Conservation (phyloP, 306 rosid genomes). For the Lablab purpureus region DNA sequence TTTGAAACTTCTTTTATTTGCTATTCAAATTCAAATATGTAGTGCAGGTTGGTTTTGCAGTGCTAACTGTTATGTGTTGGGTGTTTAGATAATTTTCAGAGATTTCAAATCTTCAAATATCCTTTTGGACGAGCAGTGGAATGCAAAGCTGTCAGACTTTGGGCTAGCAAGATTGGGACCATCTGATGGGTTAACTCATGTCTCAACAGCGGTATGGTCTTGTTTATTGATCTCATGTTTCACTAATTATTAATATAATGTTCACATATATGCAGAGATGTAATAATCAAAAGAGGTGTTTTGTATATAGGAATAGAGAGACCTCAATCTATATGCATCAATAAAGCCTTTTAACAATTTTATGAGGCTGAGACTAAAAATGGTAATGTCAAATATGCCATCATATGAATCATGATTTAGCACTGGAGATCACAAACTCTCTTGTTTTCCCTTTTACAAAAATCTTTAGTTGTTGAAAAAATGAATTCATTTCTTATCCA, state of each 20-base stretch:
- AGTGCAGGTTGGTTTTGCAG: conserved; percentile 37
- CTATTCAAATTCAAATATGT: neutral
- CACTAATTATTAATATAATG: conserved; percentile 33
- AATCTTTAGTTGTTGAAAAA: conserved; percentile 4
- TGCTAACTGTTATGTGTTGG: conserved; percentile 39
- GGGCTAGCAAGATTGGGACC: conserved; percentile 99
- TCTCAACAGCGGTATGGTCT: conserved; percentile 92
- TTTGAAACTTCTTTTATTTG: neutral
- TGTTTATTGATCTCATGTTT: conserved; percentile 36
- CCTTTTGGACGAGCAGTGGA: conserved; percentile 94
- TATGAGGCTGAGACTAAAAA: neutral
- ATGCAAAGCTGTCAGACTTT: conserved; percentile 94
- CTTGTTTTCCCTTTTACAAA: neutral
- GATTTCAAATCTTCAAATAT: conserved; percentile 97
- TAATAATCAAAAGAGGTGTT: conserved; percentile 14
- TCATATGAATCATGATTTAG: conserved; percentile 30
- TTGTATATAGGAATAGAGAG: neutral
- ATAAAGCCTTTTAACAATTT: neutral
- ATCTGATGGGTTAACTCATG: conserved; percentile 90
- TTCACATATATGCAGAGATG: conserved; percentile 22
- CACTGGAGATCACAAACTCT: conserved; percentile 25
- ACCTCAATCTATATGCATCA: conserved; percentile 10
- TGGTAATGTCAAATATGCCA: conserved; percentile 19
- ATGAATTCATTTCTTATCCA: conserved; percentile 32
- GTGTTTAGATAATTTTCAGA: conserved; percentile 86